Evolutionary conservation across 164 flowering plant genomes (phyloP).

Genomic region (Akebia trifoliata): DNA sequence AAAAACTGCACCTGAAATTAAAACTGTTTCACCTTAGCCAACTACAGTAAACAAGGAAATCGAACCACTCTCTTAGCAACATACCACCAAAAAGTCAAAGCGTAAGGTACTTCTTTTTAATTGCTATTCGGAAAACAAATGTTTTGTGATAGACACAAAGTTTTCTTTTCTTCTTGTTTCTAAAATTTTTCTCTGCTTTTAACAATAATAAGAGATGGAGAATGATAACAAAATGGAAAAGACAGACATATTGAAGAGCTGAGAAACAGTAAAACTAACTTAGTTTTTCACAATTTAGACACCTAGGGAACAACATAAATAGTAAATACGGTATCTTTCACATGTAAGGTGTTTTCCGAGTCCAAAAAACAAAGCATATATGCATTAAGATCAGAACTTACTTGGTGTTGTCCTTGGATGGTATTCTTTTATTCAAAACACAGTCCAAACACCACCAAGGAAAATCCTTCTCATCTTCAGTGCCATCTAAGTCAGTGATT

Average conservation of each 20-base stretch:
- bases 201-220: too few species aligned
- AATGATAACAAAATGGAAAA: too few species aligned
- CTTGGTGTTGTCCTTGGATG: constrained; percentile 93
- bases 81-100: not conserved
- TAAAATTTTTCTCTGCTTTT: too few species aligned
- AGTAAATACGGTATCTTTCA: not conserved
- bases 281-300: too few species aligned
- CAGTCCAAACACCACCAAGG: constrained; percentile 98
- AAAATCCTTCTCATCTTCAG: constrained; percentile 91
- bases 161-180: too few species aligned
- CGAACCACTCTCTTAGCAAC: not conserved
- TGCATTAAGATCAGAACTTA: constrained; percentile 25
- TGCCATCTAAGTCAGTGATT: constrained; percentile 83
- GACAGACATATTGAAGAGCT: too few species aligned
- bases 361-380: not conserved
- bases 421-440: constrained; percentile 78
- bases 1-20: constrained; percentile 83
- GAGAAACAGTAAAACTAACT: too few species aligned
- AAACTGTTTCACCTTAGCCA: constrained; percentile 6
- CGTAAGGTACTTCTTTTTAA: not conserved
- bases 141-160: too few species aligned
- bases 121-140: too few species aligned
- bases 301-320: not conserved
- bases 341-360: not conserved
- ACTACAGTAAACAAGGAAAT: not conserved